Conservation (phyloP, 2,329 filamentous ascomycete species). For the Botrytis hyacinthi region DNA sequence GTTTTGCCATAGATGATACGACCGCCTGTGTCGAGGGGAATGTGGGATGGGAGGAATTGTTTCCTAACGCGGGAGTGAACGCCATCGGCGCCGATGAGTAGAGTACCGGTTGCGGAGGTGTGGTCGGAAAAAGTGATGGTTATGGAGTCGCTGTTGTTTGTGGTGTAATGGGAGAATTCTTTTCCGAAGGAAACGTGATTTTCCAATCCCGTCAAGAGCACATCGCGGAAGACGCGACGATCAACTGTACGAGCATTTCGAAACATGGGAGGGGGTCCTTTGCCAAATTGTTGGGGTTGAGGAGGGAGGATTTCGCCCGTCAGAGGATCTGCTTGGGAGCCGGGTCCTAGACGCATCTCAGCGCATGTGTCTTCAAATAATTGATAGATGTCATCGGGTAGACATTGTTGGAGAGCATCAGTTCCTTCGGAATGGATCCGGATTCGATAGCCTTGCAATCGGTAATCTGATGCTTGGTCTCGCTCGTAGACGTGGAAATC, state of each 20-base stretch:
- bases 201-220: slow-evolving; percentile 47
- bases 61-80: background rate
- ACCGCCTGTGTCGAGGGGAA: slow-evolving; percentile 41
- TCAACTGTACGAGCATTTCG: slow-evolving; percentile 7
- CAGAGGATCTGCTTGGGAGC: background rate
- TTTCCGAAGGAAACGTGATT: slow-evolving; percentile 38
- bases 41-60: slow-evolving; percentile 36
- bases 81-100: background rate
- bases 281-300: background rate
- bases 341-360: background rate
- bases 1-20: slow-evolving; percentile 44
- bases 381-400: slow-evolving; percentile 53
- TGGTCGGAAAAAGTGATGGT: slow-evolving; percentile 39
- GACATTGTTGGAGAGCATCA: slow-evolving; percentile 39
- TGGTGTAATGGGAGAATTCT: background rate
- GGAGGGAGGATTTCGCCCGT: background rate
- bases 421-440: slow-evolving; percentile 34
- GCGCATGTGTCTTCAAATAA: slow-evolving; percentile 43
- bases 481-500: slow-evolving; percentile 58
- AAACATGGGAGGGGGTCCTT: background rate
- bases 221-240: slow-evolving; percentile 39
- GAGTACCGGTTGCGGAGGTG: slow-evolving; percentile 25
- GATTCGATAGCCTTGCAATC: slow-evolving; percentile 42
- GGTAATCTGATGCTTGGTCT: slow-evolving; percentile 43
- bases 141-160: slow-evolving; percentile 23